Percentiles rank a stretch among this genome's conserved stretches.
Evolutionary conservation across 2,329 filamentous ascomycete genomes (phyloP).

Genomic region (Alternaria sp.): DNA sequence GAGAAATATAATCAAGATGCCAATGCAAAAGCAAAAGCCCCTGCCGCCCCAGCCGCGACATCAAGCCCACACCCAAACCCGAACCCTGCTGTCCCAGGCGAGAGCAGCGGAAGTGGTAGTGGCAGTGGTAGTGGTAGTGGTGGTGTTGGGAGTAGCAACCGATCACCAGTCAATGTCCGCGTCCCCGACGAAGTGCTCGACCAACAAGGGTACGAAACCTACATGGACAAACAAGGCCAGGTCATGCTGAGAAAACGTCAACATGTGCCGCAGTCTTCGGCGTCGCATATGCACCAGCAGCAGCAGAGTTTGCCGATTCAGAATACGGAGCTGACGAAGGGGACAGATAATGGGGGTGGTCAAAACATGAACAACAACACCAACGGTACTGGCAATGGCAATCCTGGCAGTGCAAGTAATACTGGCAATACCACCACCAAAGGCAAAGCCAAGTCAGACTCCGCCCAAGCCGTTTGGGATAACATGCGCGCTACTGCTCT

Average conservation of each 20-base stretch:
- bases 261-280: slow-evolving; percentile 11
- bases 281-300: background rate
- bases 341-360: slow-evolving; percentile 8
- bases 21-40: slow-evolving; percentile 19
- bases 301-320: background rate
- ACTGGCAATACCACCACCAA: background rate
- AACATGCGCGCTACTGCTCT: background rate
- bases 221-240: slow-evolving; percentile 57
- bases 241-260: slow-evolving; percentile 56
- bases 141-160: slow-evolving; percentile 1
- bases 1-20: slow-evolving; percentile 40
- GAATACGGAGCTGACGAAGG: slow-evolving; percentile 12
- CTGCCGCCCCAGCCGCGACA: background rate
- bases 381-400: background rate
- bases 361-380: background rate
- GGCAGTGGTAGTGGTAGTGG: background rate
- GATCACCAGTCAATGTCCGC: slow-evolving; percentile 36
- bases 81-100: background rate
- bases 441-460: slow-evolving; percentile 36
- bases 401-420: background rate
- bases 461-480: slow-evolving; percentile 7
- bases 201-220: slow-evolving; percentile 58
- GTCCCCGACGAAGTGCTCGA: slow-evolving; percentile 58
- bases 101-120: background rate
- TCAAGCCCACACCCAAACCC: background rate